phyloP scores from a whole-genome alignment of 2,329 filamentous ascomycete species.

The Fusarium palustre region DNA sequence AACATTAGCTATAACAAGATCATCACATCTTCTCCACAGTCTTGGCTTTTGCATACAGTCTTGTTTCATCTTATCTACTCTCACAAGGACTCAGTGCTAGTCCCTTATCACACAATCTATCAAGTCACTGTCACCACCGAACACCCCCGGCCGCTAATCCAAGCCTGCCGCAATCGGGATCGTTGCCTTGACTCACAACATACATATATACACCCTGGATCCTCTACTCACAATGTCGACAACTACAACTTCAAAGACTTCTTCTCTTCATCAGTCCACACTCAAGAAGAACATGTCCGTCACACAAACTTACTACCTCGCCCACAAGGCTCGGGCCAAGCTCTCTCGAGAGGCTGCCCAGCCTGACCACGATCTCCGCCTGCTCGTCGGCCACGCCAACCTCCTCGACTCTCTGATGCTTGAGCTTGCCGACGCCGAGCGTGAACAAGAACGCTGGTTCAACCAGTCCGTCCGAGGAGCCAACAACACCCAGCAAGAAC shows the following conservation, averaged over 20 bases:
- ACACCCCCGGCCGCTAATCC: constrained; percentile 48
- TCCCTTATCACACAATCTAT: constrained; percentile 46
- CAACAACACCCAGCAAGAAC: constrained; percentile 66
- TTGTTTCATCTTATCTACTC: constrained; percentile 8
- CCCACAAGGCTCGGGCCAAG: constrained; percentile 96
- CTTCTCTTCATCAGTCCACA: constrained; percentile 50
- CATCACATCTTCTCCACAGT: constrained; percentile 18
- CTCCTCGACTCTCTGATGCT: constrained; percentile 96
- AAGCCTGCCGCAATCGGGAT: constrained; percentile 48
- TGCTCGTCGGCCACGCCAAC: constrained; percentile 98
- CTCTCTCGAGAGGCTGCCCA: constrained; percentile 91
- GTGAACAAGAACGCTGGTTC: constrained; percentile 97
- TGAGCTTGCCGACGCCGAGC: constrained; percentile 89
- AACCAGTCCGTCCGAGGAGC: constrained; percentile 91
- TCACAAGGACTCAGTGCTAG: constrained; percentile 33
- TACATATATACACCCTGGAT: constrained; percentile 41
- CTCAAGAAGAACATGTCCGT: constrained; percentile 92
- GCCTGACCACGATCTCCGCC: constrained; percentile 92
- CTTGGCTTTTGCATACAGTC: constrained; percentile 1
- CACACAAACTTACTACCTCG: constrained; percentile 98
- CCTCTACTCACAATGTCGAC: constrained; percentile 48
- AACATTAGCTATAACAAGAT: constrained; percentile 17
- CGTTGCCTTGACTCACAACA: constrained; percentile 47
- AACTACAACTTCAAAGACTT: constrained; percentile 45
- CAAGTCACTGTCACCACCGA: constrained; percentile 47